Evolutionary conservation across 495 filamentous ascomycete genomes (phyloP).

Genomic region (Parmelia sp.): DNA sequence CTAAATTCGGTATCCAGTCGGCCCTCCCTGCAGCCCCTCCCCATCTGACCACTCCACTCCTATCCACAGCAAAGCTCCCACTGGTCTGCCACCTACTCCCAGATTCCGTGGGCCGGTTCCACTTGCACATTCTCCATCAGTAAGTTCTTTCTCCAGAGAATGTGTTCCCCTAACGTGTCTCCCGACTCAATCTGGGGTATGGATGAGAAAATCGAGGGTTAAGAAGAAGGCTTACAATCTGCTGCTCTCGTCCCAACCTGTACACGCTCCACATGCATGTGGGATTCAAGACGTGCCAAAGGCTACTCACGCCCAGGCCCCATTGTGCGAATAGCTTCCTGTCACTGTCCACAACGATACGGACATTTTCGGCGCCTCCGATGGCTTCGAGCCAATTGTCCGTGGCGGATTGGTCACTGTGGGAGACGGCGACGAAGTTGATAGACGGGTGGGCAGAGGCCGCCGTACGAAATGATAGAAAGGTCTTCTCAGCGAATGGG

Average conservation of each 20-base stretch:
- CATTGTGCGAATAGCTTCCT: constrained; percentile 47
- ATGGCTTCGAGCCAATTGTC: constrained; percentile 47
- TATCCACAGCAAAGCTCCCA: constrained; percentile 51
- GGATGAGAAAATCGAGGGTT: no score
- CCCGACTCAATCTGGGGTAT: neutral
- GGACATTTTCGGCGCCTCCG: constrained; percentile 47
- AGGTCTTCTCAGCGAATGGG: constrained; percentile 59
- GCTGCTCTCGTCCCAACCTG: constrained; percentile 44
- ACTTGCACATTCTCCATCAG: constrained; percentile 25
- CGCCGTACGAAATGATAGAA: constrained; percentile 39
- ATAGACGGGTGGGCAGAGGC: constrained; percentile 44
- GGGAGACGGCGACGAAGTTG: constrained; percentile 52
- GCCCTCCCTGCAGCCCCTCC: constrained; percentile 34
- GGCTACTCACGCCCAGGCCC: constrained; percentile 47
- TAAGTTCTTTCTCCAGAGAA: neutral
- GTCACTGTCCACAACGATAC: constrained; percentile 48
- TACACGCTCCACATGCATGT: constrained; percentile 42
- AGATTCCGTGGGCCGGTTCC: constrained; percentile 48
- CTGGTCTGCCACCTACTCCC: constrained; percentile 53
- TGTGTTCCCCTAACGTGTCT: neutral
- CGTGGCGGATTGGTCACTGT: constrained; percentile 45
- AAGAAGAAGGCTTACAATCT: constrained; percentile 30
- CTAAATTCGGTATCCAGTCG: constrained; percentile 46
- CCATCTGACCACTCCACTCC: constrained; percentile 46
- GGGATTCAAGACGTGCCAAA: constrained; percentile 47